A percentile compares a stretch with the other conserved stretches of the same genome.
Conservation (phyloP, 2,329 filamentous ascomycete species). For the Apiospora aurea region DNA sequence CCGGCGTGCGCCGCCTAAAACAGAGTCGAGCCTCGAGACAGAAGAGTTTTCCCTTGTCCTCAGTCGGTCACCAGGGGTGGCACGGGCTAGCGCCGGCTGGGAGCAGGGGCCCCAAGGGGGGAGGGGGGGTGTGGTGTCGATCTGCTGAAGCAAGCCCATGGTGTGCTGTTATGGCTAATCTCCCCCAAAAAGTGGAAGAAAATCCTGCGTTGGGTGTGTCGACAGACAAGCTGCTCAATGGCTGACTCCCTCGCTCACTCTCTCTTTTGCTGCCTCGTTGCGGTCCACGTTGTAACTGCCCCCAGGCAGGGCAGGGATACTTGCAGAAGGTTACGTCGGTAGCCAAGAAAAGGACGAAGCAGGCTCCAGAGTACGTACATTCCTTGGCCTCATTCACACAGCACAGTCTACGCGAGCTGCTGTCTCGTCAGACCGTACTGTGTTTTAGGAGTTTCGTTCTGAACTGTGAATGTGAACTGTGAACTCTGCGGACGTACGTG, state of each 20-base stretch:
- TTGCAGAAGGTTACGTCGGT: conserved; percentile 15
- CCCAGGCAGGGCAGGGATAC: conserved; percentile 12
- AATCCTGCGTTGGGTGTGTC: conserved; percentile 17
- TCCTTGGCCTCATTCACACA: not conserved
- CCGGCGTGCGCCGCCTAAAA: conserved; percentile 23
- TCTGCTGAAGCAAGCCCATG: conserved; percentile 6
- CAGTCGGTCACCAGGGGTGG: conserved; percentile 9
- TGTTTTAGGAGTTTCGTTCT: conserved; percentile 1
- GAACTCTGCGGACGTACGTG: not conserved
- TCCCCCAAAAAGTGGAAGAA: not conserved
- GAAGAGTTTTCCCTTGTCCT: conserved; percentile 23
- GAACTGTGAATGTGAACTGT: not conserved
- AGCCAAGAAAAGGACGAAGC: conserved; percentile 16
- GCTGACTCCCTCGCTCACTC: not conserved
- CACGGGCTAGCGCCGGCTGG: conserved; percentile 18
- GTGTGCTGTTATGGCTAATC: conserved; percentile 13
- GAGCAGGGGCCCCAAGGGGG: not conserved
- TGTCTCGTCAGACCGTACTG: not conserved
- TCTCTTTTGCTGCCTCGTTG: not conserved
- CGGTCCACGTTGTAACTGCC: conserved; percentile 12
- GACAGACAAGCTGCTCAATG: not conserved
- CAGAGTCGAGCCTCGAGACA: conserved; percentile 21
- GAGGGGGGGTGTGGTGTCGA: conserved; percentile 15
- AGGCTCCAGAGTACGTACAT: conserved; percentile 14
- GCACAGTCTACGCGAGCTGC: not conserved